These are phyloP conservation scores for Cardamine resedifolia DNA, from an alignment of 345 rosid species.

Conservation along the genomic window DNA sequence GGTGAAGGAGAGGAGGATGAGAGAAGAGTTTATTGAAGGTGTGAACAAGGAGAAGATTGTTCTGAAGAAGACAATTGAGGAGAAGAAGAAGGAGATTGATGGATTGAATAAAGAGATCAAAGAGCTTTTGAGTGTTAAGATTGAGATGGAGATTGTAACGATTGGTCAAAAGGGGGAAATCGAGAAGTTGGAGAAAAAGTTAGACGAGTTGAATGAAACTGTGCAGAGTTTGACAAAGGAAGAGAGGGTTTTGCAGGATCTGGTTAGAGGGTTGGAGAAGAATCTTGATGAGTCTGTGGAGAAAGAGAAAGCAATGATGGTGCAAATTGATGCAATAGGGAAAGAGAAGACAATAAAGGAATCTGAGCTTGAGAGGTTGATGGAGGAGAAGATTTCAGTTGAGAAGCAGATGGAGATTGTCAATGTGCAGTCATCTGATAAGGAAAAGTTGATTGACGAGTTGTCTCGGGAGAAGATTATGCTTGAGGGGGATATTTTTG, in stretches of 20 bases:
- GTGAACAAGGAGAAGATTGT: conserved; percentile 36
- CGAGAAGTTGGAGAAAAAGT: conserved; percentile 43
- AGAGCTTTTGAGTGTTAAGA: conserved; percentile 41
- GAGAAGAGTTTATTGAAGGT: conserved; percentile 29
- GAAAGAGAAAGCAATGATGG: conserved; percentile 41
- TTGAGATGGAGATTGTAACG: conserved; percentile 43
- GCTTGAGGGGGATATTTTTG: conserved; percentile 41
- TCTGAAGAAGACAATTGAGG: conserved; percentile 39
- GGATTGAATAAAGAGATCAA: conserved; percentile 41
- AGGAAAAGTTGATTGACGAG: conserved; percentile 38
- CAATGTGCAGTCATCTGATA: conserved; percentile 33
- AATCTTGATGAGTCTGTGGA: conserved; percentile 38
- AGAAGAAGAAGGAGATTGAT: conserved; percentile 34
- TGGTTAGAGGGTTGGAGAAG: conserved; percentile 52
- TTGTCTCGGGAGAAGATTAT: conserved; percentile 48
- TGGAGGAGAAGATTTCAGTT: conserved; percentile 33
- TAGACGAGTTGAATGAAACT: conserved; percentile 31
- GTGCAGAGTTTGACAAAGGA: conserved; percentile 40
- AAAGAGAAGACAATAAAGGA: conserved; percentile 44
- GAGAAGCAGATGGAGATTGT: conserved; percentile 30
- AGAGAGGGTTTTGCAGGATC: conserved; percentile 39
- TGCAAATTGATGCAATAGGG: conserved; percentile 43
- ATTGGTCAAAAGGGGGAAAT: conserved; percentile 33
- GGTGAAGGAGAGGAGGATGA: conserved; percentile 38
- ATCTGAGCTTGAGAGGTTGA: conserved; percentile 36